These are phyloP conservation scores for Meripilus lineatus DNA, from an alignment of 1,284 basidiomycete species.

Conservation along the genomic window DNA sequence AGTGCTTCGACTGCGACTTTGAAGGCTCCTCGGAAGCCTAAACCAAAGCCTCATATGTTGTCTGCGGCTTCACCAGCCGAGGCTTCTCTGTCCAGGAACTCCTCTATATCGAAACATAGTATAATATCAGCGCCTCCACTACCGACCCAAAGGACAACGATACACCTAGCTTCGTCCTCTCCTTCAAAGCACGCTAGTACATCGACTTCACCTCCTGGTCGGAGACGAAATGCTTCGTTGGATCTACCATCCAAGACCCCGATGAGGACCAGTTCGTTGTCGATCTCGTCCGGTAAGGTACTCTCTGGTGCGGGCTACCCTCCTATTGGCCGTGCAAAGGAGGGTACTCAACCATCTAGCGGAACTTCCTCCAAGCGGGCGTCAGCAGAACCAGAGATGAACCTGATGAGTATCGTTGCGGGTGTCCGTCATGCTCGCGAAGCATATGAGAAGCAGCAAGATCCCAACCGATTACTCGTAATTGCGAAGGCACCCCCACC, in stretches of 20 bases:
- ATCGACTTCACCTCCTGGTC: neutral
- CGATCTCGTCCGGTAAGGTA: conserved; percentile 2
- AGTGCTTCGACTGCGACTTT: neutral
- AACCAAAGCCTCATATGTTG: conserved; percentile 1
- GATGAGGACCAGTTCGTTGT: conserved; percentile 1
- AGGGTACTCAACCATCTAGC: neutral
- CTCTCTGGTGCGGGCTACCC: conserved; percentile 4
- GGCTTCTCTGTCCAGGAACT: conserved; percentile 24
- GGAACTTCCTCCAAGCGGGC: conserved; percentile 6
- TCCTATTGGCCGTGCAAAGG: neutral
- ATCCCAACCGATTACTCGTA: conserved; percentile 26
- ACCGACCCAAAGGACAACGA: conserved; percentile 12
- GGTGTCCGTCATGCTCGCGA: conserved; percentile 44
- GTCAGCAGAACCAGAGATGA: conserved; percentile 27
- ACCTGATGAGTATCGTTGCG: conserved; percentile 66
- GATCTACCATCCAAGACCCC: conserved; percentile 1
- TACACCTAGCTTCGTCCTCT: conserved; percentile 7
- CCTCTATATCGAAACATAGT: conserved; percentile 26
- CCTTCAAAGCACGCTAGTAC: neutral
- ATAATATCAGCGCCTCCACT: conserved; percentile 20
- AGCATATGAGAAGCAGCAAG: conserved; percentile 19
- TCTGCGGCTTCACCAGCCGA: conserved; percentile 9
- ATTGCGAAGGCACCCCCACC: conserved; percentile 35
- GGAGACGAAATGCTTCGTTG: conserved; percentile 10
- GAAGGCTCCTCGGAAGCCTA: conserved; percentile 6